Conservation (phyloP, 116 monocot species). For the Thalassia testudinum region DNA sequence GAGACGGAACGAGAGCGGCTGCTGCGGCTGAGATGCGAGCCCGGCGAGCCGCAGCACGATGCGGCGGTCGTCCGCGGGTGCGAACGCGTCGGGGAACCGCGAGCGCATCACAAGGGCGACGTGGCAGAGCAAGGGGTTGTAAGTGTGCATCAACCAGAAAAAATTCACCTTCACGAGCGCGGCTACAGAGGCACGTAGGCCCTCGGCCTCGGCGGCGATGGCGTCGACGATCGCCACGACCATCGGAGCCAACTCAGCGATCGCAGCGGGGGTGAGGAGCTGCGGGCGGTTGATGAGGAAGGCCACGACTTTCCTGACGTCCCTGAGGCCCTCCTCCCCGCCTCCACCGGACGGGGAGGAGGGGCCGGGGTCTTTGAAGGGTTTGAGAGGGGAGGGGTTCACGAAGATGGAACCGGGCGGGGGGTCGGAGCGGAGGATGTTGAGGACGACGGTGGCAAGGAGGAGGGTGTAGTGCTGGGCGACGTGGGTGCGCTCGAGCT, state of each 20-base stretch:
- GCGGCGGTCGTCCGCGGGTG: conserved; percentile 35
- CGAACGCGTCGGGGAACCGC: conserved; percentile 66
- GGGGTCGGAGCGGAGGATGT: conserved; percentile 19
- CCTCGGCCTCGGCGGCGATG: conserved; percentile 24
- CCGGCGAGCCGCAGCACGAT: conserved; percentile 46
- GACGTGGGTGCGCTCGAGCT: conserved; percentile 70
- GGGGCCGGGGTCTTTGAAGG: too few relatives aligned
- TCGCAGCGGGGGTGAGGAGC: conserved; percentile 44
- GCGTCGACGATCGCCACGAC: conserved; percentile 27
- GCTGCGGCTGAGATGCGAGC: conserved; percentile 39
- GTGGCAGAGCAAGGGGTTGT: conserved; percentile 64
- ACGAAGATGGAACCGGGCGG: conserved; percentile 18
- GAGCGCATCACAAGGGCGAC: conserved; percentile 56
- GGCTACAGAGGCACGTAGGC: conserved; percentile 36
- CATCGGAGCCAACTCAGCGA: conserved; percentile 35
- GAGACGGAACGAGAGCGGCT: conserved; percentile 43
- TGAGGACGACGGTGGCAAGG: conserved; percentile 14
- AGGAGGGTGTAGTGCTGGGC: conserved; percentile 19
- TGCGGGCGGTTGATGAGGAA: conserved; percentile 56
- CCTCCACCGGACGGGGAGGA: too few relatives aligned
- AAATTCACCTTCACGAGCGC: conserved; percentile 90
- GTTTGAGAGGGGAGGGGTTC: conserved; percentile 20
- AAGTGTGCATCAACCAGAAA: conserved; percentile 65
- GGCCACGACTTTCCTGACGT: conserved; percentile 45
- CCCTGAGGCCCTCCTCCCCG: conserved; percentile 46